Base-by-base conservation (phyloP, 1,139 yeast species). In the Trichomonascaceae sp. region DNA sequence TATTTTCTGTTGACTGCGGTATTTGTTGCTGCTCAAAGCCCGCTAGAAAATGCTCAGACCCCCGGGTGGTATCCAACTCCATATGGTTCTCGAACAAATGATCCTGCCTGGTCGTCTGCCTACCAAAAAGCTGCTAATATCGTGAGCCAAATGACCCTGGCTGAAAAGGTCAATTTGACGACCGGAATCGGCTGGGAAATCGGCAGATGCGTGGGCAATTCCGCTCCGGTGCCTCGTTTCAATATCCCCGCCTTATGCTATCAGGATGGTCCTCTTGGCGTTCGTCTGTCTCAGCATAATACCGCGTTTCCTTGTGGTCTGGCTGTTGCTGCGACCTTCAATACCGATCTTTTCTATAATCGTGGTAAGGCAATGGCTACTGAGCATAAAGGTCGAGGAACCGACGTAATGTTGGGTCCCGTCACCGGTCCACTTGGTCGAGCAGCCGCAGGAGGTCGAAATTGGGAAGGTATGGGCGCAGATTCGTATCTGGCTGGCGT, bases 261-360 rank as follows among this genome's bases (percentile, higher is more conserved):
- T 32, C 87, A 82, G 62, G 87, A 83, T 69, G 85, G 85, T 2
- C 85, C 85, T 1, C 75, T 79, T 57, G 87, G 87, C 9, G 81
- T 83, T 24, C 71, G 86, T 57, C 74, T 74, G 55, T 77, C 86
- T 3, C 86, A 82, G 63, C 76, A 78, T 60, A 78, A 77, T 24
- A 79, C 85, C 1, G 77, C 55, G 55, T 72, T 79, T 58, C 81
- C 83, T n/a, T 78, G 79, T 52, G 81, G 81, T 30, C 74, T 81
- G 19, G 78, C 69, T 6, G 63, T 74, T 52, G 77, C 71, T 1
- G 63, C 79, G 1, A 74, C 79, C 15, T 78, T 75, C 66, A 72
- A 78, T 58, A 64, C 64, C 53, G 75, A 74, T 3, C 64, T 79
- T 52, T 66, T 79, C 18, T 59, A 62, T 38, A 63, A 73, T 50